Evolutionary conservation across 257 asterid species (phyloP).

Genomic region (Petrea volubilis): DNA sequence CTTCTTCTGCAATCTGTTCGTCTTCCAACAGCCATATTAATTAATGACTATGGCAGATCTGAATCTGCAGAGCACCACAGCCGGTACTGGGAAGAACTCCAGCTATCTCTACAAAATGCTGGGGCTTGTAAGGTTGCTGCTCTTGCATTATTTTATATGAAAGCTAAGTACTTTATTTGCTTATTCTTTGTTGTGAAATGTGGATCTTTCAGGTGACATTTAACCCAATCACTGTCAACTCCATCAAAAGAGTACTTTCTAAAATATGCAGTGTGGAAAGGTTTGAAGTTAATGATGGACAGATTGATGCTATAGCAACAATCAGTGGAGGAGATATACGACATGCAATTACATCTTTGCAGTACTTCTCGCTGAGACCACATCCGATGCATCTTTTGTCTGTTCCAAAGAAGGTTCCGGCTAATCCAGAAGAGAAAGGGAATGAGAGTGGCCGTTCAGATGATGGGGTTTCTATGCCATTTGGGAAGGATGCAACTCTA

Average conservation of each 20-base stretch:
- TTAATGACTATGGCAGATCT: slow-evolving; percentile 66
- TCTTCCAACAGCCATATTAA: slow-evolving; percentile 81
- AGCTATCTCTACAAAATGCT: slow-evolving; percentile 70
- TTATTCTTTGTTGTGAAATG: slow-evolving; percentile 12
- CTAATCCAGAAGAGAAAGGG: slow-evolving; percentile 33
- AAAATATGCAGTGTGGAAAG: slow-evolving; percentile 71
- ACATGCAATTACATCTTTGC: slow-evolving; percentile 84
- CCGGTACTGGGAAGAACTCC: slow-evolving; percentile 86
- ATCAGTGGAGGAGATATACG: slow-evolving; percentile 93
- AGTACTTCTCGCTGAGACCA: slow-evolving; percentile 73
- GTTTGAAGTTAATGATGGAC: slow-evolving; percentile 58
- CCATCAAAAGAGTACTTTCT: slow-evolving; percentile 65
- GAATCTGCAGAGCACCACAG: slow-evolving; percentile 62
- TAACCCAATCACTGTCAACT: slow-evolving; percentile 77
- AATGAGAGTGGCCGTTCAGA: slow-evolving; percentile 31
- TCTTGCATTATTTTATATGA: slow-evolving; percentile 28
- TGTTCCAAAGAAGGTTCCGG: slow-evolving; percentile 23
- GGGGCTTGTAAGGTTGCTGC: slow-evolving; percentile 89
- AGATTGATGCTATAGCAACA: slow-evolving; percentile 72
- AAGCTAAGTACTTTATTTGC: slow-evolving; percentile 10
- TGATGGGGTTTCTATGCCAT: slow-evolving; percentile 47
- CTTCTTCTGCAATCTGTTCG: slow-evolving; percentile 79
- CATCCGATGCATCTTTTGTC: slow-evolving; percentile 37
- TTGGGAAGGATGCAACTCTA: slow-evolving; percentile 88
- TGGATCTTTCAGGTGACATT: slow-evolving; percentile 65